These are phyloP conservation scores for Entomortierella chlamydospora DNA, from an alignment of 192 early-diverging fungal species.

Conservation along the genomic window DNA sequence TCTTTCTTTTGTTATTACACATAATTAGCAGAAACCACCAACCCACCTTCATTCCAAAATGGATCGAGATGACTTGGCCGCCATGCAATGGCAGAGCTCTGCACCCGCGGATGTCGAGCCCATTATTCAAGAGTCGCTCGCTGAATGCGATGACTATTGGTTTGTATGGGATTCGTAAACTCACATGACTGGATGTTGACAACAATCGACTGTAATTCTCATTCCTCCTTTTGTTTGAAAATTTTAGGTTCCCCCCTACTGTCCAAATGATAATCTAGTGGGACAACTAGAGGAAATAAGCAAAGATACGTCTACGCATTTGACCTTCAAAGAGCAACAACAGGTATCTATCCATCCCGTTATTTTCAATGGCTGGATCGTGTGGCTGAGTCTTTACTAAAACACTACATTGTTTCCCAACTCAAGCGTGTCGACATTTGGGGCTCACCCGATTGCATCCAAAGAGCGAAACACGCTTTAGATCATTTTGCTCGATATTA, in stretches of 20 bases:
- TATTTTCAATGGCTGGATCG: no score
- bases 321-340: slow-evolving; percentile 1
- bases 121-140: background rate
- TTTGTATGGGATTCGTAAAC: no score
- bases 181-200: no score
- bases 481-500: slow-evolving; percentile 13
- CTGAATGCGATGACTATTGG: slow-evolving; percentile 34
- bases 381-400: no score
- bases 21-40: no score
- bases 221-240: no score
- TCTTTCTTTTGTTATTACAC: slow-evolving; percentile 1
- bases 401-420: background rate
- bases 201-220: no score
- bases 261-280: background rate
- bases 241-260: slow-evolving; percentile 28
- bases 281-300: slow-evolving; percentile 4
- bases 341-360: no score
- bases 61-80: slow-evolving; percentile 39
- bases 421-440: slow-evolving; percentile 34
- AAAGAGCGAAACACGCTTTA: slow-evolving; percentile 16
- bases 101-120: background rate
- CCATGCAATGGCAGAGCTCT: slow-evolving; percentile 29
- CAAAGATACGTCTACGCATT: slow-evolving; percentile 5
- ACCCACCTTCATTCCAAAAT: slow-evolving; percentile 5
- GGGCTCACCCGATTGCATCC: slow-evolving; percentile 24